phyloP scores from a whole-genome alignment of 768 basidiomycete species.

The Tulasnella sp. region DNA sequence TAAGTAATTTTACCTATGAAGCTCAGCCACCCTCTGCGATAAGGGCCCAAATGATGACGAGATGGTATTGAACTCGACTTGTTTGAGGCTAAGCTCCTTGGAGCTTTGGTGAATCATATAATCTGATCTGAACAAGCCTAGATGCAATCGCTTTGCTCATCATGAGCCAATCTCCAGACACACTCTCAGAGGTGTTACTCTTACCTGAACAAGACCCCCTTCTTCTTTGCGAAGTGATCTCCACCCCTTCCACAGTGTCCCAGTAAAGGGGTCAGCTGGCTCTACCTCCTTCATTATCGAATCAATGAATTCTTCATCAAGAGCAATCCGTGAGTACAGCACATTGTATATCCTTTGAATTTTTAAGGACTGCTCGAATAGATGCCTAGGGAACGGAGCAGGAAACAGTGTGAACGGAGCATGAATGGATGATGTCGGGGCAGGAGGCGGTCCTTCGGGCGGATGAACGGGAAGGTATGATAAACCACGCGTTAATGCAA shows the following conservation, averaged over 20 bases:
- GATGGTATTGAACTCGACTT: conserved; percentile 98
- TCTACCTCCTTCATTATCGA: conserved; percentile 63
- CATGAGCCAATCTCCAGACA: not conserved
- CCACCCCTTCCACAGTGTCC: conserved; percentile 79
- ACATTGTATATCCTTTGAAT: conserved; percentile 72
- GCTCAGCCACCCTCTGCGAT: conserved; percentile 47
- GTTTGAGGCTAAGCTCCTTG: conserved; percentile 46
- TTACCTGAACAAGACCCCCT: conserved; percentile 35
- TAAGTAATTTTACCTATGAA: conserved; percentile 52
- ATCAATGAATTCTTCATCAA: conserved; percentile 70
- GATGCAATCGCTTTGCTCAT: conserved; percentile 50
- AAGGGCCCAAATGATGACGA: conserved; percentile 80
- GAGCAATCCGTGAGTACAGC: conserved; percentile 72
- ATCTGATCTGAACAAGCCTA: conserved; percentile 90
- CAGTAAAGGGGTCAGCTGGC: conserved; percentile 75
- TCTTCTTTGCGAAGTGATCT: conserved; percentile 56
- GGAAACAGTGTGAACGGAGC: conserved; percentile 85
- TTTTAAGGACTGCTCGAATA: conserved; percentile 51
- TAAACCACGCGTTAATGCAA: conserved; percentile 73
- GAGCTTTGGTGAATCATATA: conserved; percentile 63
- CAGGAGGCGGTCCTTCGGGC: no score
- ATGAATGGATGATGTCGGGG: conserved; percentile 66
- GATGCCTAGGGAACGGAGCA: conserved; percentile 61
- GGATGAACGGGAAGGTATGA: conserved; percentile 67
- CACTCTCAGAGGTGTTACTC: not conserved